Base-by-base conservation (phyloP, 495 filamentous ascomycete species). In the Letharia lupina region DNA sequence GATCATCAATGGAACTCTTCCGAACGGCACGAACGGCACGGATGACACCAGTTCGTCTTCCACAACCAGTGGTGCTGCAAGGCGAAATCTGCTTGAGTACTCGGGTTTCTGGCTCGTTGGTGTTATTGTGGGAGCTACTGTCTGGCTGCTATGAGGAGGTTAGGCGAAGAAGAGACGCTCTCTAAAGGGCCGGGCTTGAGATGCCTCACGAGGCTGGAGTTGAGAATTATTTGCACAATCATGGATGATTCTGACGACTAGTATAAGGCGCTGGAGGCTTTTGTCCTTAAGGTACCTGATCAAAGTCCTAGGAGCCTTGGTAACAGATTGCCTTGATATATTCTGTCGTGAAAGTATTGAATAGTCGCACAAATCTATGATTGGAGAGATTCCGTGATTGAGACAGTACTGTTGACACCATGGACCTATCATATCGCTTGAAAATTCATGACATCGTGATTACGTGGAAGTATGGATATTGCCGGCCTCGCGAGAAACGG, bases 1-100 rank as follows among this genome's bases (percentile, higher is more conserved):
- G 66, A 78, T 91, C 62, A 80, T 97, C 75, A 94, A 95, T 69
- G 94, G 94, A 15, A 92, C 91, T 0, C 75, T 97, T 57, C 85
- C 89, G 28, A 94, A 94, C 70, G 91, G 89, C 37, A 96, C 93
- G 2, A 91, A 90, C 0, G 82, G 84, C 7, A 73, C 81, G 3
- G 28, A 28, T 23, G 28, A 33, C 52, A 35, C 0, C 54, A 57
- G 31, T 37, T 37, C 54, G 15, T 57, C 47, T 28, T 50, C 54
- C 18, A 84, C 86, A 33, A 57, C 39, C 20, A 65, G 63, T 15
- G 62, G 67, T 18, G 75, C 70, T 48, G 64, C 72, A 35, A 65
- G 78, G 40, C 65, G 73, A 58, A 68, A 65, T 33, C 56, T 85
- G 61, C 68, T 80, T 16, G 72, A 82, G 60, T 72, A 77, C 12